Conservation (phyloP, 768 basidiomycete genomes). For the Suillus weaverae region DNA sequence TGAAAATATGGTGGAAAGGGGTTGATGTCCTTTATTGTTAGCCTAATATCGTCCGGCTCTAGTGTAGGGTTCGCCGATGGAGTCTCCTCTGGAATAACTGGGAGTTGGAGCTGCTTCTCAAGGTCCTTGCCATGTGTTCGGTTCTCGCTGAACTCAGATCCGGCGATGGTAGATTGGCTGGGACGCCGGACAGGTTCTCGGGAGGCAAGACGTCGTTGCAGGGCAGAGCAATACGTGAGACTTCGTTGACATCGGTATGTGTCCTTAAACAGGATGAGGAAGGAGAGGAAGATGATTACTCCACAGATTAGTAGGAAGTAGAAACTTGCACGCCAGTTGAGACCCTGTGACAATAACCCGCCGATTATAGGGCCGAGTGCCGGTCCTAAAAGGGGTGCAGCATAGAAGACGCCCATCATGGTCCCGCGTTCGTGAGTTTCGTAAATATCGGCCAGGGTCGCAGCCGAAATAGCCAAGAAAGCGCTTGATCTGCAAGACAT, state of each 20-base stretch:
- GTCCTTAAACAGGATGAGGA: slow-evolving; percentile 73
- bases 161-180: slow-evolving; percentile 21
- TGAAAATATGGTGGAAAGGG: slow-evolving; percentile 62
- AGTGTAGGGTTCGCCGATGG: slow-evolving; percentile 15
- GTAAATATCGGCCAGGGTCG: slow-evolving; percentile 77
- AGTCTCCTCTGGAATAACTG: slow-evolving; percentile 28
- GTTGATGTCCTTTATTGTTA: slow-evolving; percentile 73
- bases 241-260: slow-evolving; percentile 85
- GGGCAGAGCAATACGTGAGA: slow-evolving; percentile 69
- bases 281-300: slow-evolving; percentile 51
- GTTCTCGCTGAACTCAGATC: slow-evolving; percentile 10
- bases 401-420: slow-evolving; percentile 81
- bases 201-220: slow-evolving; percentile 44
- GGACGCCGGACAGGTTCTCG: slow-evolving; percentile 20
- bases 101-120: slow-evolving; percentile 18
- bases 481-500: slow-evolving; percentile 53
- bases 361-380: slow-evolving; percentile 73
- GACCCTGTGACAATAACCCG: slow-evolving; percentile 62
- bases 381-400: slow-evolving; percentile 75
- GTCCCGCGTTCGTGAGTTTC: slow-evolving; percentile 73
- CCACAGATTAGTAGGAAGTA: slow-evolving; percentile 76
- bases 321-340: slow-evolving; percentile 80
- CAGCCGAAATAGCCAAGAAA: slow-evolving; percentile 71
- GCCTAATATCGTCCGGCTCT: slow-evolving; percentile 38
- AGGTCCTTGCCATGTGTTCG: slow-evolving; percentile 14